phyloP scores from a whole-genome alignment of 129 eudicot species.

The Flaveria trinervia region DNA sequence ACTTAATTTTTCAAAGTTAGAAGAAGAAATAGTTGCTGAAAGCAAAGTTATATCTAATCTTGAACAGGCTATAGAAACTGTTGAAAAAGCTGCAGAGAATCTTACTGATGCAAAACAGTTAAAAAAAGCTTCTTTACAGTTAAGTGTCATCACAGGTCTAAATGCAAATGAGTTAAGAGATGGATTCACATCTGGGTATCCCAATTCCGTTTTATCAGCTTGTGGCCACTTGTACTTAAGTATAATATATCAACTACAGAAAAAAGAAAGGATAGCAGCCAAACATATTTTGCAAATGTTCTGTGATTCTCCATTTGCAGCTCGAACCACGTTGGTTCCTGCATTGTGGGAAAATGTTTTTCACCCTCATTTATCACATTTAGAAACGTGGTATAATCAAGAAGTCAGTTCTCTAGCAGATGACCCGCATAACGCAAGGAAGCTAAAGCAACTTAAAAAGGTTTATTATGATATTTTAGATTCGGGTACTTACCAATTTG shows the following conservation, averaged over 20 bases:
- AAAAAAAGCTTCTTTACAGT: slow-evolving; percentile 76
- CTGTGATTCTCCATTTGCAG: slow-evolving; percentile 74
- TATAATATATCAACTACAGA: slow-evolving; percentile 66
- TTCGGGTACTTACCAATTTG: slow-evolving; percentile 68
- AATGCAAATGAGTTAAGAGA: slow-evolving; percentile 62
- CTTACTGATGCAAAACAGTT: slow-evolving; percentile 52
- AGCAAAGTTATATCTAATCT: slow-evolving; percentile 68
- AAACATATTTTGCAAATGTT: slow-evolving; percentile 77
- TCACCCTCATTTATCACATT: slow-evolving; percentile 65
- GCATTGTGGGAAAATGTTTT: slow-evolving; percentile 71
- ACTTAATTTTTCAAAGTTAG: slow-evolving; percentile 46
- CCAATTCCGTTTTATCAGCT: slow-evolving; percentile 67
- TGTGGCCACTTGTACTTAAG: slow-evolving; percentile 79
- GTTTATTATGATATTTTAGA: slow-evolving; percentile 61
- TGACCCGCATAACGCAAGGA: slow-evolving; percentile 45
- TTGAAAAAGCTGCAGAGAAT: slow-evolving; percentile 74
- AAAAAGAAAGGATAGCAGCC: slow-evolving; percentile 63
- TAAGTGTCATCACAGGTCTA: slow-evolving; percentile 77
- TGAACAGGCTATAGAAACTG: slow-evolving; percentile 76
- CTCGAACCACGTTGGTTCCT: slow-evolving; percentile 55
- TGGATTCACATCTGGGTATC: slow-evolving; percentile 65
- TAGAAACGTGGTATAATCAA: slow-evolving; percentile 63
- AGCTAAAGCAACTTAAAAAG: slow-evolving; percentile 65
- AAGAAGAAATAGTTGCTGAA: slow-evolving; percentile 56
- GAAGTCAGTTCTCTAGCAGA: slow-evolving; percentile 48